Conservation (phyloP, 2,329 filamentous ascomycete genomes). For the Trichoderma hamatum region DNA sequence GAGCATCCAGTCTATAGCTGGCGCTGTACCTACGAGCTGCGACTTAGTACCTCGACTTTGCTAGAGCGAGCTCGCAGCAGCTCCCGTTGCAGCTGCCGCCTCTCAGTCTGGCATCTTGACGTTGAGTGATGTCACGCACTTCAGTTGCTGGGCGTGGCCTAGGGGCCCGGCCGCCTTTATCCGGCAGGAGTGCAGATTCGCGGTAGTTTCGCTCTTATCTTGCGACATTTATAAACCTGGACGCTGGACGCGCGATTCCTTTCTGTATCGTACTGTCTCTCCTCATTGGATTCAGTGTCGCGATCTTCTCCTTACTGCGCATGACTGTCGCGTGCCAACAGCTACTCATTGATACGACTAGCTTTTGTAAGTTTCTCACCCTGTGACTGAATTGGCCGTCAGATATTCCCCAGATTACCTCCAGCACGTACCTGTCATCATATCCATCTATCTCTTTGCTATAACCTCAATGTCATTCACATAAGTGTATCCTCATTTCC, state of each 20-base stretch:
- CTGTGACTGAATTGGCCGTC: not conserved
- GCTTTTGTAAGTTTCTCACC: slow-evolving; percentile 4
- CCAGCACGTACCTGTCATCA: not conserved
- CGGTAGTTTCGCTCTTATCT: not conserved
- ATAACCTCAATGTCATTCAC: not conserved
- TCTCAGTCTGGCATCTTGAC: slow-evolving; percentile 1
- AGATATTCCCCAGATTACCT: not conserved
- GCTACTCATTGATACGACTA: not conserved
- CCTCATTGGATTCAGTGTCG: not conserved
- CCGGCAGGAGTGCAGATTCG: not conserved
- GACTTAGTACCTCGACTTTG: slow-evolving; percentile 6
- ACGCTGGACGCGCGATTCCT: not conserved
- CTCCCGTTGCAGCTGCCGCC: not conserved
- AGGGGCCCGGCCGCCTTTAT: slow-evolving; percentile 1
- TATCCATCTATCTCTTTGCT: not conserved
- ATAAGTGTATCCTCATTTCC: not conserved
- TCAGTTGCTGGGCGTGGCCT: not conserved
- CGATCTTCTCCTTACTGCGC: not conserved
- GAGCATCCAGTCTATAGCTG: not conserved
- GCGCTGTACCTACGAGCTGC: not conserved
- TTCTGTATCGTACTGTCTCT: not conserved
- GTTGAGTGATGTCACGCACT: slow-evolving; percentile 23
- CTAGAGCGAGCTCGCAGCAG: not conserved
- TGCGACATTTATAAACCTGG: slow-evolving; percentile 21
- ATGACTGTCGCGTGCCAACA: slow-evolving; percentile 6